Conservation (phyloP, 176 grass and related monocot genomes). For the Triticum timopheevii region DNA sequence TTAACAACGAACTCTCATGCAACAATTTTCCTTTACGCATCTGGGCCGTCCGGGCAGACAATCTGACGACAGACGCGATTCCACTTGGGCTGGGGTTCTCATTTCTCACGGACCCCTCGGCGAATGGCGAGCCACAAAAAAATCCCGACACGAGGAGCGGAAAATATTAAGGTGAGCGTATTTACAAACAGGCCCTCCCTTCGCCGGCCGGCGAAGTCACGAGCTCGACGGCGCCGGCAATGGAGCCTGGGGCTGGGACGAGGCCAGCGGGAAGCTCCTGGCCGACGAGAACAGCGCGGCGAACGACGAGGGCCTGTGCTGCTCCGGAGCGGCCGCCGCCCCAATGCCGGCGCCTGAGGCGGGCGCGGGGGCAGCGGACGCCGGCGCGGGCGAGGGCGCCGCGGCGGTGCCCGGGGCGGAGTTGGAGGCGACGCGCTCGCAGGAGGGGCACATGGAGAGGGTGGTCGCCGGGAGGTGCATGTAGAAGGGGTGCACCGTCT, state of each 20-base stretch:
- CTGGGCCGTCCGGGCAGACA: not conserved
- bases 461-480: constrained; percentile 94
- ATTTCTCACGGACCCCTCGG: constrained; percentile 29
- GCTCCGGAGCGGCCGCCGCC: not conserved
- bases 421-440: constrained; percentile 76
- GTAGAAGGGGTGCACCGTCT: constrained; percentile 81
- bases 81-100: constrained; percentile 9
- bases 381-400: not conserved
- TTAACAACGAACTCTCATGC: constrained; percentile 20
- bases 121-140: constrained; percentile 30
- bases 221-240: constrained; percentile 40
- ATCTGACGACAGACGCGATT: constrained; percentile 10
- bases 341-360: not conserved
- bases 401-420: not conserved
- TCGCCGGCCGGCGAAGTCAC: constrained; percentile 30
- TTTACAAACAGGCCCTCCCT: constrained; percentile 28
- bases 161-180: constrained; percentile 6
- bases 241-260: constrained; percentile 12
- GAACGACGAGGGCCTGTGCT: constrained; percentile 54
- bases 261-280: constrained; percentile 11
- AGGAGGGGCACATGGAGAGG: constrained; percentile 97
- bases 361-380: not conserved
- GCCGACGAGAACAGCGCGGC: constrained; percentile 63
- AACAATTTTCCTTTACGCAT: constrained; percentile 27
- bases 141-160: not conserved